Conservation (phyloP, 73 alveolate species). For the Symbiodinium pilosum region DNA sequence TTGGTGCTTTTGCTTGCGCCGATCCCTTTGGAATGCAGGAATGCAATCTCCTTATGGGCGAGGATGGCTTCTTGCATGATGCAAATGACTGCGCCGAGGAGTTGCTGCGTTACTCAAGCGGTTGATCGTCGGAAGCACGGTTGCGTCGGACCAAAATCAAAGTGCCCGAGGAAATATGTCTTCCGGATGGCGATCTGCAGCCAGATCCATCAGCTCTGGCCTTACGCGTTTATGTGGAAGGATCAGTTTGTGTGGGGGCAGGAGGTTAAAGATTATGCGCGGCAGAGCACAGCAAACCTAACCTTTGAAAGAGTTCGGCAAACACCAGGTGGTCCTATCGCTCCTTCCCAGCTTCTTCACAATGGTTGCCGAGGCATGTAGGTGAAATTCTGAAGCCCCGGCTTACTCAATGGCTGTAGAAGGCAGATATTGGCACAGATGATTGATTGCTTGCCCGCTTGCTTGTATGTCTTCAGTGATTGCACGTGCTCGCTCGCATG, state of each 20-base stretch:
- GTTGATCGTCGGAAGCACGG: too few relatives aligned
- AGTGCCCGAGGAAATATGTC: conserved; percentile 79
- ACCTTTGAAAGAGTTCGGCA: background rate
- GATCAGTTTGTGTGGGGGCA: too few relatives aligned
- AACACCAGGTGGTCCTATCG: conserved; percentile 47
- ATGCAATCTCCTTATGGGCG: conserved; percentile 35
- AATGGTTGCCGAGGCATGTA: conserved; percentile 9
- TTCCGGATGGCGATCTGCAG: conserved; percentile 81
- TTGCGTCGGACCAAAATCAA: too few relatives aligned
- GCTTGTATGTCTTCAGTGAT: too few relatives aligned
- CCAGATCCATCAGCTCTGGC: conserved; percentile 73
- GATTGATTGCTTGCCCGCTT: too few relatives aligned
- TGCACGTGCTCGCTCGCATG: too few relatives aligned
- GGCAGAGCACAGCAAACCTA: background rate
- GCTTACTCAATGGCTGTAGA: too few relatives aligned
- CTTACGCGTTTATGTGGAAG: background rate
- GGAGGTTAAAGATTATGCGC: background rate
- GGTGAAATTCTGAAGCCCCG: too few relatives aligned
- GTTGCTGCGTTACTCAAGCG: too few relatives aligned
- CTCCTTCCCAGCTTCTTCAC: conserved; percentile 75
- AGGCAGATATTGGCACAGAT: too few relatives aligned
- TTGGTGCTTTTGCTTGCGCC: background rate
- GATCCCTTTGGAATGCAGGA: background rate
- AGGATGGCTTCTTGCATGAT: conserved; percentile 50
- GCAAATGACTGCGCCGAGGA: conserved; percentile 88